Base-by-base conservation (phyloP, 2,329 filamentous ascomycete genomes). In the Lachnellula willkommii region DNA sequence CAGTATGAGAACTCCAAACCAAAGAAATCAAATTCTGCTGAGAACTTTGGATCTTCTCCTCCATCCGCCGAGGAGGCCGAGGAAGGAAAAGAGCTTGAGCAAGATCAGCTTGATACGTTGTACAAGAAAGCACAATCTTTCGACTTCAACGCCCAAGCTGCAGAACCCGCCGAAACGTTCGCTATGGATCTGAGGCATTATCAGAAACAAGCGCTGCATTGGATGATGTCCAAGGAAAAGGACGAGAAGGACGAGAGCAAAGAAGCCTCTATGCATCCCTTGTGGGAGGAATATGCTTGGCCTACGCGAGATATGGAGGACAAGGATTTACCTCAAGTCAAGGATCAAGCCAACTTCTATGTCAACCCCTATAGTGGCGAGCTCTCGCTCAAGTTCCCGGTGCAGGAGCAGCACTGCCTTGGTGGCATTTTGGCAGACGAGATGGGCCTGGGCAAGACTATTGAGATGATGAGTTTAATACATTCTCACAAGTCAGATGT, bases 391-490 rank as follows among this genome's bases (percentile, higher is more conserved):
- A 85, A 95, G 5, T 99, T 99, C 63, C 94, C 94, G 1, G 82
- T 85, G 2, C 94, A 99, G 69, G 90, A 97, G 66, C 94, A 97
- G 68, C 90, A 95, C 69, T 99, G 94, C 63, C 77, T 96, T 0
- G 94, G 94, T 46, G 94, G 94, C 5, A 89, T 99, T 55, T 76
- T 99, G 43, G 94, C 94, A 8, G 94, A 99, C 66, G 89, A 97
- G 72, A 99, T 99, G 94, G 94, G 94, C 47, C 77, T 99, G 2
- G 94, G 94, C 36, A 99, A 99, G 75, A 99, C 94, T 0, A 97
- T 99, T 52, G 93, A 99, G 69, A 97, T 99, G 91, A 82, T 99
- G 59, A 94, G 90, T 72, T 76, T 99, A 50, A 82, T 99, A 5
- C 94, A 99, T 69, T 83, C 89, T 0, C 89, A 97, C 69, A 84